Evolutionary conservation across 371 early-diverging fungal species (phyloP).

Genomic region (Rozella allomycis): DNA sequence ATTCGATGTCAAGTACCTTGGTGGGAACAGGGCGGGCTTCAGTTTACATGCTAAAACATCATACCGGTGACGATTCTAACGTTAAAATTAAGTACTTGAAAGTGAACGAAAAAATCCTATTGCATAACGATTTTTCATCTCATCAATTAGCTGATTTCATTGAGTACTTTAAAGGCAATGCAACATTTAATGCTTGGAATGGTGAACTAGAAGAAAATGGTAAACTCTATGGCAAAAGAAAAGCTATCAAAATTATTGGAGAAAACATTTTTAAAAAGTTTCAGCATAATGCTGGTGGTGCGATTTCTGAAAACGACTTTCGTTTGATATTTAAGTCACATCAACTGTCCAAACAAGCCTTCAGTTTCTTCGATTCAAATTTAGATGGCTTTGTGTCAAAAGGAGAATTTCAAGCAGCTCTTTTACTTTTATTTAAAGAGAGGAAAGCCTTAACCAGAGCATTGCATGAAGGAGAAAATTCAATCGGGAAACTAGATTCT

Average conservation of each 20-base stretch:
- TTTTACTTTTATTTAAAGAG: not conserved
- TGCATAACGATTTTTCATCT: not conserved
- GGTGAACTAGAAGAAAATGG: not conserved
- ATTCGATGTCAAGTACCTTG: too few relatives aligned
- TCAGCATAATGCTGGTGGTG: not conserved
- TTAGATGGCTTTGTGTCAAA: not conserved
- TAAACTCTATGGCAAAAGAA: not conserved
- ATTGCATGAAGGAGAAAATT: not conserved
- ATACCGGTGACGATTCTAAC: not conserved
- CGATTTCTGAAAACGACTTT: not conserved
- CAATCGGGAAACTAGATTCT: not conserved
- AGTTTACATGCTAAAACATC: not conserved
- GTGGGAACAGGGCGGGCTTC: not conserved
- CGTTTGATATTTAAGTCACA: not conserved
- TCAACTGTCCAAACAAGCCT: not conserved
- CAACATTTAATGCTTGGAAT: not conserved
- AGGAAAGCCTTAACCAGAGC: not conserved
- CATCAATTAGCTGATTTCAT: not conserved
- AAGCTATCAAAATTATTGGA: not conserved
- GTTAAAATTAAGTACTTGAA: too few relatives aligned
- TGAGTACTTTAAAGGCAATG: too few relatives aligned
- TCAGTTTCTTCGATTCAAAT: not conserved
- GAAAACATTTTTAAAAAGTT: not conserved
- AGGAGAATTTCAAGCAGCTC: not conserved
- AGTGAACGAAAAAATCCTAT: not conserved